Evolutionary conservation across 345 rosid genomes (phyloP), one percentile per base, ranked within the genome.

Genomic region (Ceriops decandra): DNA sequence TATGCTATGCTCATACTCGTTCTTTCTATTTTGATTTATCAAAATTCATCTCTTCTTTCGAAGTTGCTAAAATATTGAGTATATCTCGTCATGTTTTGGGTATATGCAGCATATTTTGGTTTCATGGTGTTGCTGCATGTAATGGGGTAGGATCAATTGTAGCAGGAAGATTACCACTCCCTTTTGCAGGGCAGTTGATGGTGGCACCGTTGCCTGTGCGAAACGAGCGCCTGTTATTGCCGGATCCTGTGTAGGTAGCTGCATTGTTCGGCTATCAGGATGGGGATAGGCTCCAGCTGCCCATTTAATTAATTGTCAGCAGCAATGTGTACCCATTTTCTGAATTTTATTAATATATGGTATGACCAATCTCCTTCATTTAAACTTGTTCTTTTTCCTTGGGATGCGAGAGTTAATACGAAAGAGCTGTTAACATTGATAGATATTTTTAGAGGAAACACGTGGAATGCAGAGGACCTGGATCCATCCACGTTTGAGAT

Each of bases 401-500:
- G 24, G 22, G 69, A 72, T 42, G 54, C 59, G 47, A 63, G 53
- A 52, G 35, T 57, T 69, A 61, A 70, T 57, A 2, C n/a, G 77
- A 38, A 61, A 57, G 62, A 60, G 69, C 60, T 74, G 57, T 70
- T 64, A 42, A 72, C 72, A 24, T 66, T 78, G 68, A 67, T 78
- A 93, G 96, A 85, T 87, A 42, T 78, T 76, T 78, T 76, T 57
- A 80, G 82, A 81, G 98, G 92, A 42, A 95, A 90, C 79, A 90
- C 90, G 28, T 78, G 96, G 70, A 86, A 85, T 73, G 77, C 84
- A 20, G 72, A 77, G 62, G 87, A 89, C 79, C 83, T 91, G 59
- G 83, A 84, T 77, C 95, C 92, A 74, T 82, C 87, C 19, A 76
- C 87, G 31, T 93, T 90, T 79, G 93, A 89, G 90, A 96, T 89